Conservation (phyloP, 1,284 basidiomycete species). For the Athelia psychrophila region DNA sequence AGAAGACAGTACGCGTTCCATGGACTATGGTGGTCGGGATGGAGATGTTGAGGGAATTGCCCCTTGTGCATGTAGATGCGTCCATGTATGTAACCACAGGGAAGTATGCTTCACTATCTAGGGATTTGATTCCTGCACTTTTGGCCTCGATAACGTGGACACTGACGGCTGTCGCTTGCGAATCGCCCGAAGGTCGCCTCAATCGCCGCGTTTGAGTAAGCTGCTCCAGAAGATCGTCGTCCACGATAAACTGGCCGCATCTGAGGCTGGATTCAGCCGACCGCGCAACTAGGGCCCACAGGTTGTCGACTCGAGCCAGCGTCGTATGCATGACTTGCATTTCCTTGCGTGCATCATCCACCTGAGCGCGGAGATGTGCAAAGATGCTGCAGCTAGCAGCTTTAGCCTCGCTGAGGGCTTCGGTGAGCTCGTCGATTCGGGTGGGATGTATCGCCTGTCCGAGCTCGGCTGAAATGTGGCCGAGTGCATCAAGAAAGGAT, state of each 20-base stretch:
- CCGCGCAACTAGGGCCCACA: conserved; percentile 39
- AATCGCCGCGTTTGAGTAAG: conserved; percentile 22
- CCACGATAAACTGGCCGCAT: conserved; percentile 7
- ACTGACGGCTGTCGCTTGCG: conserved; percentile 44
- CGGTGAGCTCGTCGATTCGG: conserved; percentile 41
- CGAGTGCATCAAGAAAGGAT: conserved; percentile 51
- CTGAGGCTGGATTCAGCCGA: conserved; percentile 39
- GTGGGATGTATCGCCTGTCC: conserved; percentile 31
- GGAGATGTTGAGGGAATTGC: conserved; percentile 11
- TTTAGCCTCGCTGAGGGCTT: conserved; percentile 42
- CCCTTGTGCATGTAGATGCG: conserved; percentile 19
- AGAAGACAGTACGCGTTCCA: conserved; percentile 26
- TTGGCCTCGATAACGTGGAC: conserved; percentile 11
- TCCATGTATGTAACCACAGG: conserved; percentile 14
- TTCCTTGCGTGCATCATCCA: conserved; percentile 48
- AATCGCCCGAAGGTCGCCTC: conserved; percentile 53
- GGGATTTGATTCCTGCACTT: conserved; percentile 1
- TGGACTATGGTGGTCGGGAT: conserved; percentile 16
- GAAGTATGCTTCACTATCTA: conserved; percentile 7
- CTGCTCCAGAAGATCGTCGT: not conserved
- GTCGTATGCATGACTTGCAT: conserved; percentile 42
- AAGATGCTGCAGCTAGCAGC: conserved; percentile 43
- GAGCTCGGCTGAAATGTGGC: conserved; percentile 39
- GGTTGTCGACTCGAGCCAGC: conserved; percentile 33
- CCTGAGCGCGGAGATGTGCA: conserved; percentile 44